phyloP scores from a whole-genome alignment of 1,284 basidiomycete genomes.

The Binderoboletus segoi region DNA sequence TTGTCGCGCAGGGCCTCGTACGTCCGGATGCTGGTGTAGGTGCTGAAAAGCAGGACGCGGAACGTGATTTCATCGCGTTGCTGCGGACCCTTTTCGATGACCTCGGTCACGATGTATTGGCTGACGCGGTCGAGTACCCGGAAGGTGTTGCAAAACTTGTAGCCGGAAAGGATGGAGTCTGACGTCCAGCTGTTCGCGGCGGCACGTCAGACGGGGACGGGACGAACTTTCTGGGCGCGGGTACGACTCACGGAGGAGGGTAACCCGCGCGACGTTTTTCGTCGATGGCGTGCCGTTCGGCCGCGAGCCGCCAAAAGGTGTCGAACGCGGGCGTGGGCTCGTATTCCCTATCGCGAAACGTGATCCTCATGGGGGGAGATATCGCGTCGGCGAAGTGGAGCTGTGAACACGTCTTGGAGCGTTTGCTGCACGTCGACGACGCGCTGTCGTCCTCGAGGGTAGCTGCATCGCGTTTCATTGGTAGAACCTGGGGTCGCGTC shows the following conservation, averaged over 20 bases:
- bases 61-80: constrained; percentile 56
- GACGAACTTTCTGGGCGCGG: not conserved
- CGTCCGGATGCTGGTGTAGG: constrained; percentile 61
- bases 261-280: constrained; percentile 51
- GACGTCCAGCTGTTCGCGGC: constrained; percentile 52
- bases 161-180: constrained; percentile 49
- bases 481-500: not conserved
- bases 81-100: constrained; percentile 64
- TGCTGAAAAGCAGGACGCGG: constrained; percentile 61
- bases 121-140: constrained; percentile 61
- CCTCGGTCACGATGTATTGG: constrained; percentile 60
- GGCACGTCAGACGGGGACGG: constrained; percentile 19
- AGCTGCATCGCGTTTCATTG: constrained; percentile 23
- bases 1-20: constrained; percentile 54
- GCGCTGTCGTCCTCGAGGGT: constrained; percentile 6
- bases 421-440: constrained; percentile 24
- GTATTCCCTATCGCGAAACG: constrained; percentile 40
- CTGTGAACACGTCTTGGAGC: constrained; percentile 23
- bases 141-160: constrained; percentile 64
- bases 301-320: constrained; percentile 58
- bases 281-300: constrained; percentile 58
- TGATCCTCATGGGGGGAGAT: constrained; percentile 37
- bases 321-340: constrained; percentile 56
- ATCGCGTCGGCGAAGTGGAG: constrained; percentile 15
- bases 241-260: constrained; percentile 49